Conservation (phyloP, 2,329 filamentous ascomycete species). For the Sporothrix brasiliensis region DNA sequence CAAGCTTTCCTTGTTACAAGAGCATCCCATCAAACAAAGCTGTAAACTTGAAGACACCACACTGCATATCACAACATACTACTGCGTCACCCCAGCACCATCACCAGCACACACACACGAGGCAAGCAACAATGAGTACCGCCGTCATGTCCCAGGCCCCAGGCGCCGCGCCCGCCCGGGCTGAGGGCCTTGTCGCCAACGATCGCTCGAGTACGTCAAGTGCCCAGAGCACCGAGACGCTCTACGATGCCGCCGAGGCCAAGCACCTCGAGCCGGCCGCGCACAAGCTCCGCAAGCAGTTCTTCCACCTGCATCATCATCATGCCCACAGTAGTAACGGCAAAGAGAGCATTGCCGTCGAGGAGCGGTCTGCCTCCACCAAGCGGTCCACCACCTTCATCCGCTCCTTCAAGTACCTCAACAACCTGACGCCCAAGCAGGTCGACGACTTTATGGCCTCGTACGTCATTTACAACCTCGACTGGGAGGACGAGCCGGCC, state of each 20-base stretch:
- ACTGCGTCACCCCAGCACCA: background rate
- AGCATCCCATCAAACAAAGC: background rate
- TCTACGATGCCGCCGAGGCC: constrained; percentile 42
- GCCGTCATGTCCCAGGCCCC: constrained; percentile 1
- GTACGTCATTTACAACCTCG: constrained; percentile 59
- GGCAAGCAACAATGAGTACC: background rate
- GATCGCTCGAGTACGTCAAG: constrained; percentile 36
- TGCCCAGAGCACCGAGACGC: constrained; percentile 43
- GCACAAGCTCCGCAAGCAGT: constrained; percentile 32
- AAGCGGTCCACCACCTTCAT: constrained; percentile 56
- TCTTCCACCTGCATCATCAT: constrained; percentile 21
- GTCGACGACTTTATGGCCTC: constrained; percentile 60
- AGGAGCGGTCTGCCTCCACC: constrained; percentile 51
- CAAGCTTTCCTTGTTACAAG: background rate
- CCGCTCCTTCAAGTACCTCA: constrained; percentile 54
- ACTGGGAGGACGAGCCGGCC: constrained; percentile 55
- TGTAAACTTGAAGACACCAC: too few species aligned
- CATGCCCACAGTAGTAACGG: background rate
- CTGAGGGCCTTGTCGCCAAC: background rate
- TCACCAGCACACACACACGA: background rate
- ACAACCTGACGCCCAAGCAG: constrained; percentile 53
- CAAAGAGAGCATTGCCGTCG: constrained; percentile 36
- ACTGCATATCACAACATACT: background rate
- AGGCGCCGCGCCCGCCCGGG: background rate
- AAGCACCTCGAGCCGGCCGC: constrained; percentile 31